Conservation (phyloP, 768 basidiomycete genomes). For the Phylloporus rhodoxanthus region DNA sequence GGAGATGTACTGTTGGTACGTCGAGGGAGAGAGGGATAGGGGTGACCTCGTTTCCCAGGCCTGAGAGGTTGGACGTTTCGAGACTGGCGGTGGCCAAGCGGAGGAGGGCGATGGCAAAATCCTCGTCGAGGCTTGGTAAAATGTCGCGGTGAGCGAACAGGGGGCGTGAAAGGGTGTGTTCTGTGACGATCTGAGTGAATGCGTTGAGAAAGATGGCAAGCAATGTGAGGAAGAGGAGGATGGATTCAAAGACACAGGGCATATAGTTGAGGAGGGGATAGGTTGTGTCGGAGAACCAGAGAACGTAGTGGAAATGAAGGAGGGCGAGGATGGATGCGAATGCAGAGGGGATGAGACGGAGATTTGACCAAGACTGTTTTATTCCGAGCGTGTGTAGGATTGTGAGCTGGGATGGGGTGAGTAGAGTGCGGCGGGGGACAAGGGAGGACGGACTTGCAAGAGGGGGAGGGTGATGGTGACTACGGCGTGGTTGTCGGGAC, state of each 20-base stretch:
- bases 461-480: conserved; percentile 69
- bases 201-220: conserved; percentile 57
- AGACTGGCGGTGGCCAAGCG: conserved; percentile 70
- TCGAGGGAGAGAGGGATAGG: conserved; percentile 33
- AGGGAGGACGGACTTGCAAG: conserved; percentile 47
- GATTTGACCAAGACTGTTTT: conserved; percentile 54
- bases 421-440: not conserved
- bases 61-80: conserved; percentile 66
- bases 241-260: conserved; percentile 65
- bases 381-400: conserved; percentile 64
- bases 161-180: conserved; percentile 53
- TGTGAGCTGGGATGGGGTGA: conserved; percentile 39
- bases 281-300: conserved; percentile 40
- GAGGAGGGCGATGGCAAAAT: conserved; percentile 65
- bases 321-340: conserved; percentile 55
- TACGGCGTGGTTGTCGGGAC: conserved; percentile 70
- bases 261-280: conserved; percentile 74
- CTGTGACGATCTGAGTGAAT: conserved; percentile 59
- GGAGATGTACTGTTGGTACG: conserved; percentile 35
- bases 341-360: conserved; percentile 66
- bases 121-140: conserved; percentile 58
- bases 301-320: conserved; percentile 60
- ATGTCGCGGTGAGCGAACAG: conserved; percentile 48
- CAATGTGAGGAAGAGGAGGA: conserved; percentile 50
- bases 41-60: conserved; percentile 70